These are phyloP conservation scores for Penicillium tannophilum DNA, from an alignment of 495 filamentous ascomycete genomes.

Conservation along the genomic window DNA sequence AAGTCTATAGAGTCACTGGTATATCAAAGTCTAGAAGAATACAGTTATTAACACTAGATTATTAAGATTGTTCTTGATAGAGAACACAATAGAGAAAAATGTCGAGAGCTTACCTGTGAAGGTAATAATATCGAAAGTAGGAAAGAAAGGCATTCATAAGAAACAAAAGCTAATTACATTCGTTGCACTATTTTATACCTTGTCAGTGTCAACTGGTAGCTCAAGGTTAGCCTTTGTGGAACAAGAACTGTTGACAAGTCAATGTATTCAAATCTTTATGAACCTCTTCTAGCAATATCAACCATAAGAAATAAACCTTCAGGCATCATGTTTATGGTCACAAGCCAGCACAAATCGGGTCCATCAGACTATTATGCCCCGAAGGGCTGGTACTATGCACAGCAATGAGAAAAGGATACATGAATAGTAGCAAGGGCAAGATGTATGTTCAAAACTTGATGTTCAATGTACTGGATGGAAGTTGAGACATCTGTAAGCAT, in stretches of 20 bases:
- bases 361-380: slow-evolving; percentile 11
- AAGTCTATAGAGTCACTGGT: no score
- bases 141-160: no score
- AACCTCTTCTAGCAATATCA: slow-evolving; percentile 6
- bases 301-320: slow-evolving; percentile 7
- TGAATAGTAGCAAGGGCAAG: slow-evolving; percentile 4
- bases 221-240: no score
- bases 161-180: no score
- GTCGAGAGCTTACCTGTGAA: no score
- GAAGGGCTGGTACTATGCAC: slow-evolving; percentile 17
- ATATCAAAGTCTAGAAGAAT: no score
- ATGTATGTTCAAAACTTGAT: not conserved
- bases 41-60: no score
- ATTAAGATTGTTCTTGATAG: no score
- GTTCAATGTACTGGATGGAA: not conserved
- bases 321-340: slow-evolving; percentile 2
- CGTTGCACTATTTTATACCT: no score
- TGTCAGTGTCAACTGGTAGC: no score
- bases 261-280: not conserved
- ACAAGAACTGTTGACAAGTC: not conserved
- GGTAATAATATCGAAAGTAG: no score
- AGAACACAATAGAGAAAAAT: no score
- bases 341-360: not conserved
- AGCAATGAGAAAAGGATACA: slow-evolving; percentile 14
- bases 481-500: not conserved